phyloP scores from a whole-genome alignment of 495 filamentous ascomycete species.

The Aspergillus panamensis region DNA sequence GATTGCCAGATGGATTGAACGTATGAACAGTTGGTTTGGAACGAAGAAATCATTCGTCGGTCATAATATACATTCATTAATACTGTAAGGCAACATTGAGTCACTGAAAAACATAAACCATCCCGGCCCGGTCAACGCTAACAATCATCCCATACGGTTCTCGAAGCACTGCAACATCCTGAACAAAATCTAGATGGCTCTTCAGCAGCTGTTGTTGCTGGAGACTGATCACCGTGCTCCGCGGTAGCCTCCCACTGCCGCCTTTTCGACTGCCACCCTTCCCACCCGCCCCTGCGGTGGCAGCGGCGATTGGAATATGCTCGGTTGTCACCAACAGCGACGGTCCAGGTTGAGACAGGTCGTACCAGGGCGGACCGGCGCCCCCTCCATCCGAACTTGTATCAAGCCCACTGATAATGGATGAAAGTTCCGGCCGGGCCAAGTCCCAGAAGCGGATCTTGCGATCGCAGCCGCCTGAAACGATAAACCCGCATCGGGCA shows the following conservation, averaged over 20 bases:
- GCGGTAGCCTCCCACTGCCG: constrained; percentile 51
- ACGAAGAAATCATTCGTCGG: not conserved
- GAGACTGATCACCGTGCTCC: constrained; percentile 81
- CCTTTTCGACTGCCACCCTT: constrained; percentile 36
- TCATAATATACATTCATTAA: constrained; percentile 4
- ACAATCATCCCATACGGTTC: constrained; percentile 89
- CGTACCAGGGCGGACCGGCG: constrained; percentile 61
- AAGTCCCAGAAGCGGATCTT: constrained; percentile 94
- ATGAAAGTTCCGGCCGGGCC: constrained; percentile 64
- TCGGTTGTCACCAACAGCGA: constrained; percentile 72
- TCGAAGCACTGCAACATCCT: constrained; percentile 85
- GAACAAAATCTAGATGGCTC: constrained; percentile 82
- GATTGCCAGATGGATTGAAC: not conserved
- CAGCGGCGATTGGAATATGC: constrained; percentile 50
- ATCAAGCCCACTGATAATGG: constrained; percentile 75
- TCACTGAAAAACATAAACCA: constrained; percentile 84
- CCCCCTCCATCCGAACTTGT: constrained; percentile 53
- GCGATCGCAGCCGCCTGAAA: constrained; percentile 85
- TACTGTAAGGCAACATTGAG: not conserved
- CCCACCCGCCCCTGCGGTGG: constrained; percentile 28
- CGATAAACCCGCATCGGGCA: constrained; percentile 59
- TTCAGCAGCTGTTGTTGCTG: constrained; percentile 84
- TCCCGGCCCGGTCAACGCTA: constrained; percentile 85
- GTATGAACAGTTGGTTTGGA: not conserved
- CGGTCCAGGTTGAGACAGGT: constrained; percentile 62